Evolutionary conservation across 2,329 filamentous ascomycete species (phyloP).

Genomic region (Neopestalotiopsis sp.): DNA sequence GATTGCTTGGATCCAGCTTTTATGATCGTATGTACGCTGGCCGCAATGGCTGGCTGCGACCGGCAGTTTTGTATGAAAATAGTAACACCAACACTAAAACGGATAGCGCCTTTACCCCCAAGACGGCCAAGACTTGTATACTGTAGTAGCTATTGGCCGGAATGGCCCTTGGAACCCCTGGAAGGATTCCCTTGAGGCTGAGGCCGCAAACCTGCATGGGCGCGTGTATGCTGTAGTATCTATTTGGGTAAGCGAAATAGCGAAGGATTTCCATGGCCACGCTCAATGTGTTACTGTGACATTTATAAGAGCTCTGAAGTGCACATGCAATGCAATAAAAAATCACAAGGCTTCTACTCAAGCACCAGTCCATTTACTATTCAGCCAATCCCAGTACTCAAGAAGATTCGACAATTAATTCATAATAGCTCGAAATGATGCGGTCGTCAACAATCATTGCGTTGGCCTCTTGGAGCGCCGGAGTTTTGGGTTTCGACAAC

Average conservation of each 20-base stretch:
- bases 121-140: neutral
- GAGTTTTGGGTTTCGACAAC: neutral
- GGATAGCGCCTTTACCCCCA: neutral
- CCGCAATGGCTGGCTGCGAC: neutral
- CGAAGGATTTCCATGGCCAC: slow-evolving; percentile 2
- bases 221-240: neutral
- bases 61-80: neutral
- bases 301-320: neutral
- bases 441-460: neutral
- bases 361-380: too few relatives aligned
- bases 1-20: too few relatives aligned
- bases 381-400: neutral
- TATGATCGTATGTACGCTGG: neutral
- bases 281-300: neutral
- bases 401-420: neutral
- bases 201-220: neutral
- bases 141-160: neutral
- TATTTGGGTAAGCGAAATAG: neutral
- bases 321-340: neutral
- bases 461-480: neutral
- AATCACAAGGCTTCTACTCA: neutral
- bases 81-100: neutral
- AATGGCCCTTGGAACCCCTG: neutral
- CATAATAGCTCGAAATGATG: neutral
- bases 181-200: neutral